phyloP scores from a whole-genome alignment of 495 filamentous ascomycete genomes.

The Hyaloscypha finlandica region DNA sequence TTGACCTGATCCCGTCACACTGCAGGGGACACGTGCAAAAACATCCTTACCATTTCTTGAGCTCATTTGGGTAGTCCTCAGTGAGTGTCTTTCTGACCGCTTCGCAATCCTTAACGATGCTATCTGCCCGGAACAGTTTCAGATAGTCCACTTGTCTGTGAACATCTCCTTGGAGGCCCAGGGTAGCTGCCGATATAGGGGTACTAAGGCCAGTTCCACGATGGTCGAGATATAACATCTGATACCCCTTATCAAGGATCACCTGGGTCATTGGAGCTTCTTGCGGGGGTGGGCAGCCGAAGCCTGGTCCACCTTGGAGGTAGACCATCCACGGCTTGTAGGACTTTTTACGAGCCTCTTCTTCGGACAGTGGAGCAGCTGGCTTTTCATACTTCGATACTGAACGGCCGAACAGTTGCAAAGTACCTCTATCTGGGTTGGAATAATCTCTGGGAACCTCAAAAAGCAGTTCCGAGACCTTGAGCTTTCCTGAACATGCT shows the following conservation, averaged over 20 bases:
- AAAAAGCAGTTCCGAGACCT: slow-evolving; percentile 80
- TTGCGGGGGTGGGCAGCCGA: slow-evolving; percentile 73
- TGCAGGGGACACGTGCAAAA: no score
- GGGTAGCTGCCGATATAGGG: slow-evolving; percentile 69
- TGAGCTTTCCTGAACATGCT: slow-evolving; percentile 61
- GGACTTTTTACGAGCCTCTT: slow-evolving; percentile 43
- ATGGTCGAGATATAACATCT: slow-evolving; percentile 84
- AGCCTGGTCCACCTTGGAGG: slow-evolving; percentile 78
- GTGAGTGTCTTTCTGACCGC: slow-evolving; percentile 77
- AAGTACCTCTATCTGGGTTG: slow-evolving; percentile 56
- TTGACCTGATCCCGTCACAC: no score
- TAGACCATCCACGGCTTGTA: slow-evolving; percentile 58
- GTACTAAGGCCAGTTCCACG: slow-evolving; percentile 85
- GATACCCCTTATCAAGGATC: slow-evolving; percentile 80
- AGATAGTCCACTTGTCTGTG: slow-evolving; percentile 74
- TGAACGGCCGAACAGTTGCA: slow-evolving; percentile 77
- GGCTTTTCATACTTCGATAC: slow-evolving; percentile 64
- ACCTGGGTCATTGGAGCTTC: slow-evolving; percentile 62
- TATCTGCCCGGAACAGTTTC: slow-evolving; percentile 86
- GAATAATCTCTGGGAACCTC: slow-evolving; percentile 78
- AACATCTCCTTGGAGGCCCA: slow-evolving; percentile 64
- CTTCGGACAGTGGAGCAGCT: slow-evolving; percentile 43
- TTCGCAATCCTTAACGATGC: slow-evolving; percentile 85
- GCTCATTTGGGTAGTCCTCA: slow-evolving; percentile 63
- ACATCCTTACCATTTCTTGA: slow-evolving; percentile 65